Conservation (phyloP, 2,329 filamentous ascomycete genomes). For the Elsinoe ampelina region DNA sequence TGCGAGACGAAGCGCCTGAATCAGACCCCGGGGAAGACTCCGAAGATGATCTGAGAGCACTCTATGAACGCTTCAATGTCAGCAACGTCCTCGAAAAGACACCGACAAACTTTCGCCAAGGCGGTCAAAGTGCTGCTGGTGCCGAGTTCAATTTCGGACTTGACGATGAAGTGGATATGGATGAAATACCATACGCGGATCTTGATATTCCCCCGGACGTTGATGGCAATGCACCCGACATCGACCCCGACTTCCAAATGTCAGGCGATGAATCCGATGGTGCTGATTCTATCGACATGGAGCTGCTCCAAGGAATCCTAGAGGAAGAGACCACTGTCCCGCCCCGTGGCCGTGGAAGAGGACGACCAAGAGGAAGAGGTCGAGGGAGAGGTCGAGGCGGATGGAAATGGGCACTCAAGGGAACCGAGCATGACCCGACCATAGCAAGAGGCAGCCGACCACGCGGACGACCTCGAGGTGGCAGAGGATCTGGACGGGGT, state of each 20-base stretch:
- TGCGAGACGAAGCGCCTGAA: slow-evolving; percentile 28
- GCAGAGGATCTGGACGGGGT: slow-evolving; percentile 14
- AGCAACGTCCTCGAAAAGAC: slow-evolving; percentile 17
- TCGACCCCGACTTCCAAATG: slow-evolving; percentile 29
- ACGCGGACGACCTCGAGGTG: slow-evolving; percentile 13
- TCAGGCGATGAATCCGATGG: slow-evolving; percentile 23
- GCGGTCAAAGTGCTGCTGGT: slow-evolving; percentile 22
- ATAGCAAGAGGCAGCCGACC: slow-evolving; percentile 12
- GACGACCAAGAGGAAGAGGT: slow-evolving; percentile 14
- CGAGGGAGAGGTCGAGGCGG: slow-evolving; percentile 20
- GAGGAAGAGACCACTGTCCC: slow-evolving; percentile 10
- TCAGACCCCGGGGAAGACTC: slow-evolving; percentile 20
- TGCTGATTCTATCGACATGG: slow-evolving; percentile 14
- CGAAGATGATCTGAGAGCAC: slow-evolving; percentile 21
- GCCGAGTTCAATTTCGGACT: slow-evolving; percentile 22
- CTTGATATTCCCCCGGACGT: slow-evolving; percentile 14
- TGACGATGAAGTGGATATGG: slow-evolving; percentile 10
- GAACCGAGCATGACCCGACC: slow-evolving; percentile 26
- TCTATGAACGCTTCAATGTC: slow-evolving; percentile 14
- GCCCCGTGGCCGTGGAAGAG: slow-evolving; percentile 17
- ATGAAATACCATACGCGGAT: neutral
- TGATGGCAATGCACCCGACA: slow-evolving; percentile 24
- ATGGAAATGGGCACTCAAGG: slow-evolving; percentile 27
- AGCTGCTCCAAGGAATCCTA: slow-evolving; percentile 15
- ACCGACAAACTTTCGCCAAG: slow-evolving; percentile 19